A percentile compares a stretch with the other conserved stretches of the same genome.
These are phyloP conservation scores for Trichoderma pleuroti DNA, from an alignment of 2,329 filamentous ascomycete species.

Conservation along the genomic window DNA sequence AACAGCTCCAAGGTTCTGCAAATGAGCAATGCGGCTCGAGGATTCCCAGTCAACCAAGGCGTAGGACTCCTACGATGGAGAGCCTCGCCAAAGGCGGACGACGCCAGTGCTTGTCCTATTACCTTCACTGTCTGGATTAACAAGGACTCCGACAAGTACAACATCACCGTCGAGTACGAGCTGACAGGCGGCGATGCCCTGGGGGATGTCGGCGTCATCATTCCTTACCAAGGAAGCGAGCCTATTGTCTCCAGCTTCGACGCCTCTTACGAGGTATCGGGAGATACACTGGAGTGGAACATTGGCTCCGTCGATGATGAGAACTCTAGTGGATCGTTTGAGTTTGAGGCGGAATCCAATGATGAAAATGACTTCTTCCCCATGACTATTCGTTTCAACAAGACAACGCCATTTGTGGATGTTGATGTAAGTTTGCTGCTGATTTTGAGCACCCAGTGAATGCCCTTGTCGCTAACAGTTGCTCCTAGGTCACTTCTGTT, in stretches of 20 bases:
- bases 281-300: constrained; percentile 90
- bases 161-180: constrained; percentile 94
- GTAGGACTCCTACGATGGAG: constrained; percentile 94
- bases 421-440: constrained; percentile 71
- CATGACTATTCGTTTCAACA: constrained; percentile 87
- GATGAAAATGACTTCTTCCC: constrained; percentile 97
- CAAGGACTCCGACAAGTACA: constrained; percentile 77
- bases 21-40: constrained; percentile 80
- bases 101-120: constrained; percentile 78
- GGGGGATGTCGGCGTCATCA: constrained; percentile 79
- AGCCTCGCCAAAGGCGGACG: constrained; percentile 75
- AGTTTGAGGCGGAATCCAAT: constrained; percentile 85
- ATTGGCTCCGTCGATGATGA: constrained; percentile 81
- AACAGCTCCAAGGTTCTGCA: constrained; percentile 80
- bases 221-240: constrained; percentile 82
- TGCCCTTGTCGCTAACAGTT: constrained; percentile 20
- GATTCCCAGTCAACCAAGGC: constrained; percentile 91
- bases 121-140: constrained; percentile 98
- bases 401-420: constrained; percentile 81
- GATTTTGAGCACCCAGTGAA: neutral
- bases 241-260: constrained; percentile 91
- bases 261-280: constrained; percentile 88
- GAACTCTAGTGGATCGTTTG: constrained; percentile 82
- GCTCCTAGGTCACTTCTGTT: constrained; percentile 59
- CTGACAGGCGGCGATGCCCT: constrained; percentile 75